A percentile compares a stretch with the other conserved stretches of the same genome.
phyloP scores from a whole-genome alignment of 2,329 filamentous ascomycete genomes.

The Penicillium sp. region DNA sequence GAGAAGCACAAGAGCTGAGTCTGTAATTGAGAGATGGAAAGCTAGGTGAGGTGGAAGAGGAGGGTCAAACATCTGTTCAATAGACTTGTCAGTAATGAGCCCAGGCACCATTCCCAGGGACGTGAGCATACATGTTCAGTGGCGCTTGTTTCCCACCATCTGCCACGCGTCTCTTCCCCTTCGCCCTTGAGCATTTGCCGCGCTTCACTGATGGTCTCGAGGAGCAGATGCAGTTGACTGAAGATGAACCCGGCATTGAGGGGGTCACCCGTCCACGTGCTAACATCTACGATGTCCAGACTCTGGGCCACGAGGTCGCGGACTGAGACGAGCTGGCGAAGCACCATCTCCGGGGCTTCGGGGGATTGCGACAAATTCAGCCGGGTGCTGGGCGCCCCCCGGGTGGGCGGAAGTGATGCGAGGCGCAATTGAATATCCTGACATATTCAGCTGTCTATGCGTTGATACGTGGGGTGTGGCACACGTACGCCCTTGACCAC shows the following conservation, averaged over 20 bases:
- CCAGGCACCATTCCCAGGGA: slow-evolving; percentile 1
- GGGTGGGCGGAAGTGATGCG: slow-evolving; percentile 51
- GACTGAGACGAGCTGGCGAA: slow-evolving; percentile 71
- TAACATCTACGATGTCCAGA: slow-evolving; percentile 79
- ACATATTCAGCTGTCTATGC: background rate
- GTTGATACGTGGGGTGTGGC: background rate
- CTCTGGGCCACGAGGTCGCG: slow-evolving; percentile 79
- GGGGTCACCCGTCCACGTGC: slow-evolving; percentile 70
- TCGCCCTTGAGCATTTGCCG: slow-evolving; percentile 59
- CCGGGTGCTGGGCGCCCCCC: slow-evolving; percentile 53
- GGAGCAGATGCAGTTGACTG: slow-evolving; percentile 59
- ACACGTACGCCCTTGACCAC: slow-evolving; percentile 82
- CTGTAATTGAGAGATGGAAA: slow-evolving; percentile 69
- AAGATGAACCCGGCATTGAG: slow-evolving; percentile 59
- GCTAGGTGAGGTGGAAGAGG: slow-evolving; percentile 69
- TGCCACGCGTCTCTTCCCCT: slow-evolving; percentile 50
- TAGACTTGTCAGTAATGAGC: slow-evolving; percentile 4
- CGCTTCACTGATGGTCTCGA: slow-evolving; percentile 65
- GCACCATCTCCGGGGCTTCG: slow-evolving; percentile 59
- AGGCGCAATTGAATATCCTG: slow-evolving; percentile 78
- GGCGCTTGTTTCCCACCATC: slow-evolving; percentile 59
- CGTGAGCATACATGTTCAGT: slow-evolving; percentile 57
- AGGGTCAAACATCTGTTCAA: slow-evolving; percentile 59
- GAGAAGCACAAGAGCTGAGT: slow-evolving; percentile 69
- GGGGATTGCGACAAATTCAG: slow-evolving; percentile 55